Base-by-base conservation (phyloP, 371 early-diverging fungal species). In the Gilbertella persicaria region DNA sequence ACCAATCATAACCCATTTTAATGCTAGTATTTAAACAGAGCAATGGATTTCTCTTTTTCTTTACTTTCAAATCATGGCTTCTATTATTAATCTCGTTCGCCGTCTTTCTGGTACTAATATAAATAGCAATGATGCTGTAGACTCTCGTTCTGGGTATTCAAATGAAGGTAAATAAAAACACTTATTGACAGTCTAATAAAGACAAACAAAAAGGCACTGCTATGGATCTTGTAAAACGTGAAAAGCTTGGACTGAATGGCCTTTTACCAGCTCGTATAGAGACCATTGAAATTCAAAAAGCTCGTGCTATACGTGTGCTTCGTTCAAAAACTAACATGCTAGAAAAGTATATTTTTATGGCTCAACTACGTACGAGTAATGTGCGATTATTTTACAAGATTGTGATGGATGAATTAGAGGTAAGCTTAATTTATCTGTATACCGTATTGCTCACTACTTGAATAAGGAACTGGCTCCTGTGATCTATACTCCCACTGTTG, bases 401-500 rank as follows among this genome's bases (percentile, higher is more conserved):
- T 28, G 72, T 93, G 21, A 64, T 86, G 58, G 85, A 89, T 33
- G 77, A 92, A 44, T 72, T 94, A n/a, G 13, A n/a, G 5, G 41
- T 19, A 7, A 29, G 13, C 8, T 6, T 7, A 26, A 8, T 19
- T 24, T 26, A 20, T 20, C 28, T 17, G 10, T 33, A 24, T 26
- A 28, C 12, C 6, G 19, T 23, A 23, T 35, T 36, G 23, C 37
- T 21, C n/a, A n/a, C n/a, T n/a, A n/a, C n/a, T n/a, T n/a, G n/a
- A n/a, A n/a, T 16, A 79, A 82, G 79, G 89, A 88, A 67, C 75
- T 87, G n/a, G 78, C 89, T 30, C 89, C 89, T 13, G 58, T 91
- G 29, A 93, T 95, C 54, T 95, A 96, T 78, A 96, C 95, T n/a
- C 96, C 95, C 23, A 92, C 93, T 9, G 93, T 95, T 8, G 95